These are phyloP conservation scores for Suillus bovinus DNA, from an alignment of 768 basidiomycete genomes.

Conservation along the genomic window DNA sequence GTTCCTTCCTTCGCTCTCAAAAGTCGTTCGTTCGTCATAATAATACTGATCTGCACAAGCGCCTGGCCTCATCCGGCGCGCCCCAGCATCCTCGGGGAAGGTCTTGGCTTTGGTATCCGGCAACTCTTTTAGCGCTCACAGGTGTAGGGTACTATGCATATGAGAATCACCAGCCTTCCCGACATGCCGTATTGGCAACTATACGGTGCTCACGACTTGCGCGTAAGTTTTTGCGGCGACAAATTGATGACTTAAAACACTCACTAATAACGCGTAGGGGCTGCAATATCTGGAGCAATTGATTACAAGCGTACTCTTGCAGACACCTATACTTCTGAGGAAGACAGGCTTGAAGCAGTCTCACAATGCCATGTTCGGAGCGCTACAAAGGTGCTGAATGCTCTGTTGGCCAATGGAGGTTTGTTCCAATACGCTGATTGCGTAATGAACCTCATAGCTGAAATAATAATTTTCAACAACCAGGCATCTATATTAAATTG, in stretches of 20 bases:
- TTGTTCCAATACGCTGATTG: slow-evolving; percentile 21
- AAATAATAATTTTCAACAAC: slow-evolving; percentile 11
- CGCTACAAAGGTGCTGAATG: slow-evolving; percentile 73
- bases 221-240: slow-evolving; percentile 37
- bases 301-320: slow-evolving; percentile 75
- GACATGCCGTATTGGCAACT: slow-evolving; percentile 72
- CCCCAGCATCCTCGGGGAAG: slow-evolving; percentile 13
- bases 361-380: slow-evolving; percentile 85
- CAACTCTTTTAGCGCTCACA: slow-evolving; percentile 25
- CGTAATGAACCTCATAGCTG: neutral
- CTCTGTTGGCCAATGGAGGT: slow-evolving; percentile 91
- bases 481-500: slow-evolving; percentile 84
- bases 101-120: slow-evolving; percentile 29
- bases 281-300: slow-evolving; percentile 61
- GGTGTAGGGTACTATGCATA: slow-evolving; percentile 51
- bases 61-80: neutral
- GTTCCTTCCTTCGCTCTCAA: neutral
- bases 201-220: slow-evolving; percentile 82
- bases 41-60: neutral
- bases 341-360: slow-evolving; percentile 52
- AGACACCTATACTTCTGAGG: slow-evolving; percentile 48
- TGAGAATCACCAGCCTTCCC: slow-evolving; percentile 68
- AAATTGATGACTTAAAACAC: slow-evolving; percentile 15
- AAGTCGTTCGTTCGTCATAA: neutral
- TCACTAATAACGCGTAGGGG: slow-evolving; percentile 39